phyloP scores from a whole-genome alignment of 345 rosid genomes.

The Cardiospermum halicacabum region DNA sequence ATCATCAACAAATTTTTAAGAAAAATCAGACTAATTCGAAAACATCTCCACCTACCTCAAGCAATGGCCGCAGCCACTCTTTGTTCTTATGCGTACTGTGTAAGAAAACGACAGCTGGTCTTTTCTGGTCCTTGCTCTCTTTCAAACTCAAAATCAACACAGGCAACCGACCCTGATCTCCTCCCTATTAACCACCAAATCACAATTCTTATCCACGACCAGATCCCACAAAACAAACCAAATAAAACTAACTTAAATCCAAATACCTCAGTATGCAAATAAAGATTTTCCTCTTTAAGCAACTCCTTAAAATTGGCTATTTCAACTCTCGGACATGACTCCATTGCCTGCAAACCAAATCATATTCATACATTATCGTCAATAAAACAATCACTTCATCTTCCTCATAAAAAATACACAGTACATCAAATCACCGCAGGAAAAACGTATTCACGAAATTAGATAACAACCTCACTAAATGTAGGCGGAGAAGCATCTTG shows the following conservation, averaged over 20 bases:
- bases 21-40: too few relatives aligned
- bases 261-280: slow-evolving; percentile 68
- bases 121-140: slow-evolving; percentile 29
- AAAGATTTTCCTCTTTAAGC: slow-evolving; percentile 66
- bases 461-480: slow-evolving; percentile 33
- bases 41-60: slow-evolving; percentile 42
- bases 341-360: slow-evolving; percentile 45
- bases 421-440: too few relatives aligned
- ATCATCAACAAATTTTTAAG: neutral
- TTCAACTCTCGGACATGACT: slow-evolving; percentile 60
- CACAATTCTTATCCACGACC: neutral
- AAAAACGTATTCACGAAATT: too few relatives aligned
- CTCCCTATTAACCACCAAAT: slow-evolving; percentile 35
- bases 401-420: neutral
- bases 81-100: slow-evolving; percentile 75
- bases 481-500: slow-evolving; percentile 44
- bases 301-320: slow-evolving; percentile 43
- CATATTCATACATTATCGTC: too few relatives aligned
- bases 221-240: neutral
- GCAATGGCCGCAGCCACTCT: slow-evolving; percentile 88
- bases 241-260: neutral
- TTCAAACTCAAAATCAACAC: slow-evolving; percentile 64
- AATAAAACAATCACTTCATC: neutral
- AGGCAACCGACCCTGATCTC: slow-evolving; percentile 73
- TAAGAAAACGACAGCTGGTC: slow-evolving; percentile 79